Evolutionary conservation across 495 filamentous ascomycete genomes (phyloP), one percentile per base, ranked within the genome.

Genomic region (Penicillium chermesinum): DNA sequence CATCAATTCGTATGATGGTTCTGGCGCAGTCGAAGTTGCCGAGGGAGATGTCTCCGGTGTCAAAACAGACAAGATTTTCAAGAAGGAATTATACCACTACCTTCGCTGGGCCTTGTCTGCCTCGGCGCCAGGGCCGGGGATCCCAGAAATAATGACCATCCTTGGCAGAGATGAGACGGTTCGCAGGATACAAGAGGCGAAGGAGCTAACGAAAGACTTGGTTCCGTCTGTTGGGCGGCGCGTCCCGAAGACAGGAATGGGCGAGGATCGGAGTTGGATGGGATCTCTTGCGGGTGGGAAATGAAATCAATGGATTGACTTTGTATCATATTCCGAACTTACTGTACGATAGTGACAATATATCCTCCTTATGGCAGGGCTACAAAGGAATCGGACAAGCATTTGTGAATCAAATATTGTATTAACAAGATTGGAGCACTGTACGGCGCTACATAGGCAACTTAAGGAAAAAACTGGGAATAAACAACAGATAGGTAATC

Each of bases 101-200:
- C 64, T 90, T 44, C 78, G 88, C 39, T 86, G 87, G 81, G 82
- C 82, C 1, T 41, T 91, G 22, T 61, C 72, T 0, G 84, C 68
- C 14, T 77, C 75, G 7, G 66, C 67, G 8, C 66, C 76, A 2
- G 88, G 88, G 0, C 83, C 85, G 10, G 58, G 70, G 1, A 66
- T 86, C 16, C 70, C 75, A 0, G 65, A 75, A 21, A 80, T 72
- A 13, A 81, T 94, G 77, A 61, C 41, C 13, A 66, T 86, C 1
- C 59, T 94, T 8, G 87, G 88, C 0, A 76, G 70, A 49, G 72
- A 75, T 5, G 79, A 85, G 63, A 72, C 75, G 1, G 32, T 87
- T 19, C 58, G 57, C 30, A 70, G 88, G 19, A 55, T 89, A 15
- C 55, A 70, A 21, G 67, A 74, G 34, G 81, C 78, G 9, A 66